Evolutionary conservation across 2,329 filamentous ascomycete species (phyloP).

Genomic region (Ophiocordyceps australis): DNA sequence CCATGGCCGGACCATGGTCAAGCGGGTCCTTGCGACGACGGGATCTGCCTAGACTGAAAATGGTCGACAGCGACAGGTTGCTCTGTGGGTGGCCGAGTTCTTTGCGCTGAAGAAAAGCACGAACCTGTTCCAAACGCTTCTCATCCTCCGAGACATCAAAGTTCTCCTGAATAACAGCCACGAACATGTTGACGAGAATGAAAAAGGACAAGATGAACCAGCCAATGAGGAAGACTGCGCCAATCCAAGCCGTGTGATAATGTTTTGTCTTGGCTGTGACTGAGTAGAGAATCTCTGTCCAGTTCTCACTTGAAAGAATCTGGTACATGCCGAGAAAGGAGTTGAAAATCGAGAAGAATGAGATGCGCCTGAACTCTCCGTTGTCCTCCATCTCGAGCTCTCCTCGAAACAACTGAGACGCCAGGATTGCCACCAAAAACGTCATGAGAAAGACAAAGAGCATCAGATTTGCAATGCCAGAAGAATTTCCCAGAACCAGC

Average conservation of each 20-base stretch:
- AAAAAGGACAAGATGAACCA: constrained; percentile 96
- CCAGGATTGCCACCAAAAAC: constrained; percentile 85
- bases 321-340: constrained; percentile 97
- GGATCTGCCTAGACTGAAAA: constrained; percentile 44
- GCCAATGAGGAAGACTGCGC: constrained; percentile 73
- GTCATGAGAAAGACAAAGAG: constrained; percentile 93
- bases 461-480: constrained; percentile 86
- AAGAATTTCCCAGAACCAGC: constrained; percentile 76
- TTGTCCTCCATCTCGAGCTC: constrained; percentile 48
- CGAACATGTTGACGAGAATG: constrained; percentile 98
- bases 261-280: constrained; percentile 50
- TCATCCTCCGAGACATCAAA: constrained; percentile 98
- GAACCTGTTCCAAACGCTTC: constrained; percentile 91
- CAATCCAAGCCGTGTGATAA: constrained; percentile 74
- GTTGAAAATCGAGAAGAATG: constrained; percentile 86
- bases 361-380: constrained; percentile 48
- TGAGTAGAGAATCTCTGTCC: constrained; percentile 76
- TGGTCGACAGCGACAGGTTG: constrained; percentile 59
- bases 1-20: constrained; percentile 78
- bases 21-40: constrained; percentile 58
- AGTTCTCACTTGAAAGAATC: constrained; percentile 87
- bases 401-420: constrained; percentile 79
- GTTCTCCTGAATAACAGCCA: constrained; percentile 99
- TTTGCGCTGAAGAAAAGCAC: constrained; percentile 81
- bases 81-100: constrained; percentile 56